Conservation (phyloP, 1,139 yeast species). For the Kodamaea suecica region DNA sequence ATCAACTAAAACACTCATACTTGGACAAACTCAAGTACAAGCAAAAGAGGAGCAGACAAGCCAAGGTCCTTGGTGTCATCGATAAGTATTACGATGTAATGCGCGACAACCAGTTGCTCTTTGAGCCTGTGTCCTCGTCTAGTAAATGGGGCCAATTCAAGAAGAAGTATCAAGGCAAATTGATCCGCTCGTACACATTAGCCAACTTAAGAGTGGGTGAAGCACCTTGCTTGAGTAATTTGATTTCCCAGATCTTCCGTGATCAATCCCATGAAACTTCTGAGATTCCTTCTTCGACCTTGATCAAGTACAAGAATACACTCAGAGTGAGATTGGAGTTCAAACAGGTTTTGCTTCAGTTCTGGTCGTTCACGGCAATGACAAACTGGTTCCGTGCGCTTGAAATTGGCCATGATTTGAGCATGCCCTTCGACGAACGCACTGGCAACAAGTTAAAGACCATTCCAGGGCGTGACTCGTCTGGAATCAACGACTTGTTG, state of each 20-base stretch:
- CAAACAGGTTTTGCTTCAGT: conserved; percentile 40
- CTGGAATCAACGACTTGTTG: conserved; percentile 26
- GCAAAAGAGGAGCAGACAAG: conserved; percentile 14
- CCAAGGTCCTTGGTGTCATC: conserved; percentile 16
- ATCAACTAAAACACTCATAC: conserved; percentile 10
- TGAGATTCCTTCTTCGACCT: conserved; percentile 15
- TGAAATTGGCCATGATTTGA: conserved; percentile 35
- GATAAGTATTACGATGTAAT: conserved; percentile 21
- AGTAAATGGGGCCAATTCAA: conserved; percentile 18
- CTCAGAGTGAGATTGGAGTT: conserved; percentile 41
- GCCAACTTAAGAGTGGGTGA: conserved; percentile 34
- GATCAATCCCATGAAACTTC: conserved; percentile 12
- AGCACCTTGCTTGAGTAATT: conserved; percentile 35
- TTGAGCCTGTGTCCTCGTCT: conserved; percentile 32
- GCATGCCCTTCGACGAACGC: conserved; percentile 33
- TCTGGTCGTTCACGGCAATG: conserved; percentile 44
- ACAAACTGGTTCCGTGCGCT: conserved; percentile 40
- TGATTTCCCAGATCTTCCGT: conserved; percentile 28
- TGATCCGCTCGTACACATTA: conserved; percentile 31
- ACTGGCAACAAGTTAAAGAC: conserved; percentile 28
- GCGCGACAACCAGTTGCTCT: conserved; percentile 31
- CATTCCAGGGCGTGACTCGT: conserved; percentile 26
- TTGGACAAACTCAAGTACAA: conserved; percentile 18
- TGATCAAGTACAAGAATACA: conserved; percentile 35
- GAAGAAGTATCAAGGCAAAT: conserved; percentile 22